phyloP scores from a whole-genome alignment of 1,284 basidiomycete species.

The Ceratobasidium sp. region DNA sequence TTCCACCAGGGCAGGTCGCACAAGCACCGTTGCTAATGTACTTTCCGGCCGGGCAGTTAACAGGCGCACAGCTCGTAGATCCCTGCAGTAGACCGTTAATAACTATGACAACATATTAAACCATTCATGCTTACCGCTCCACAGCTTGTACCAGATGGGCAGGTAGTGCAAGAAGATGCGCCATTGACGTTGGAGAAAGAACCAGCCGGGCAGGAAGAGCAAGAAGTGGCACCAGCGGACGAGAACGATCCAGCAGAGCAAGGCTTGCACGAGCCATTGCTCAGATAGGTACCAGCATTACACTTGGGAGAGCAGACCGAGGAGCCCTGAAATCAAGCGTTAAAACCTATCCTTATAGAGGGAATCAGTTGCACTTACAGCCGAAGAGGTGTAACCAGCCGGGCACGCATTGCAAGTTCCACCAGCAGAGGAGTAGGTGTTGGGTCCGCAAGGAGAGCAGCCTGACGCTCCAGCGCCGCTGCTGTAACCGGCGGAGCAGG shows the following conservation, averaged over 20 bases:
- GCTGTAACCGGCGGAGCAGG: conserved; percentile 14
- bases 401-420: conserved; percentile 5
- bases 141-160: neutral
- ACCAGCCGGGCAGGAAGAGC: conserved; percentile 7
- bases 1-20: conserved; percentile 7
- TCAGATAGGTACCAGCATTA: conserved; percentile 16
- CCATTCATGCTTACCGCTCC: neutral
- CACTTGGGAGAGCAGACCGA: conserved; percentile 18
- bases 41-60: conserved; percentile 29
- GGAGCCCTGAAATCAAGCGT: conserved; percentile 4
- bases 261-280: conserved; percentile 9
- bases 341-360: neutral
- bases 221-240: neutral
- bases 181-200: conserved; percentile 12
- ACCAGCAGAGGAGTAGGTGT: conserved; percentile 6
- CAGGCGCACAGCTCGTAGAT: neutral
- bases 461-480: neutral
- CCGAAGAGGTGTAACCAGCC: neutral
- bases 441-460: conserved; percentile 9
- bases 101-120: neutral
- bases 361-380: neutral
- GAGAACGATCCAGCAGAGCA: conserved; percentile 26
- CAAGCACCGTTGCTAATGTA: conserved; percentile 6
- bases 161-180: neutral
- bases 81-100: conserved; percentile 3